Evolutionary conservation across 805 yeast species (phyloP), one percentile per base, ranked within the genome.

Genomic region (Candida pseudofarinosa): DNA sequence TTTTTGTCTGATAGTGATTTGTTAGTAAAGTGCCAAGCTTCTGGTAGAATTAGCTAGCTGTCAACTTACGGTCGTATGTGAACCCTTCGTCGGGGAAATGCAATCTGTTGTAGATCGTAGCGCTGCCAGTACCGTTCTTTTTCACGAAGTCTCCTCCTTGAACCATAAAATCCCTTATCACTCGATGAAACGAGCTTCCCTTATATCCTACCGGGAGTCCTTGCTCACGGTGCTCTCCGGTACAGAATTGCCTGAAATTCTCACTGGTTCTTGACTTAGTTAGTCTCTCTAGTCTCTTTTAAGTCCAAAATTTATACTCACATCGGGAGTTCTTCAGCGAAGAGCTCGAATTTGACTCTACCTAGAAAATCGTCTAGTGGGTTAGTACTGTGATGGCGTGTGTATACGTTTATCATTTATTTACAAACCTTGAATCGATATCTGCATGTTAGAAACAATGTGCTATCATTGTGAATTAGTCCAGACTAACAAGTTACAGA

Each of bases 221-320:
- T 36, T 61, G 54, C 39, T 64, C 62, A 17, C 62, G 49, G 50
- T 62, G 60, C 45, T 75, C 80, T 4, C 79, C 79, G 0, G 79
- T 75, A 52, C 80, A 76, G 43, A 74, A 68, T 49, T 74, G 79
- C 20, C 81, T 59, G 52, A 76, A 75, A 52, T 76, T 76, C 47
- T 76, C 81, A 15, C 67, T 47, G 0, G 81, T 76, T 43, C 56
- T 55, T 31, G 23, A 12, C 8, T 13, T 10, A 6, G 37, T 34
- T 34, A 34, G 37, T 34, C 8, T n/a, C n/a, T n/a, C n/a, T n/a
- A n/a, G n/a, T n/a, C n/a, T n/a, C n/a, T n/a, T n/a, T n/a, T n/a
- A n/a, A n/a, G n/a, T n/a, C n/a, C n/a, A n/a, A n/a, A n/a, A n/a
- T n/a, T 12, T 20, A 15, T 35, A 52, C 60, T 14, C 50, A 58